Evolutionary conservation across 768 basidiomycete genomes (phyloP), one percentile per base, ranked within the genome.

Genomic region (Naganishia friedmannii): DNA sequence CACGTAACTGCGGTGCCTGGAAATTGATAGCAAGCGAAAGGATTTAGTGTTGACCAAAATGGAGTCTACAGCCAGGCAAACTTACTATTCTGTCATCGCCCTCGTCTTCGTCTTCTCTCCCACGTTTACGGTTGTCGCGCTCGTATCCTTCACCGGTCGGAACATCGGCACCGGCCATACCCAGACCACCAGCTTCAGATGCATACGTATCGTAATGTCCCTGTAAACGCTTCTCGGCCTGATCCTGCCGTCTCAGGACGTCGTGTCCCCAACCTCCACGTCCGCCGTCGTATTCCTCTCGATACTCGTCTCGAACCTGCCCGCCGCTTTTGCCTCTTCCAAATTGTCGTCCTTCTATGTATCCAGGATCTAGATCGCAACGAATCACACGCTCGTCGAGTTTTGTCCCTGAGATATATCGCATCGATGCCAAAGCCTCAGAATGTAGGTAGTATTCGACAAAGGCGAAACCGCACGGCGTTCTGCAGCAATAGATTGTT

Each of bases 301-400:
- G 84, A 79, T 96, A 96, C 78, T 99, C 96, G 78, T 99, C 96
- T 74, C 95, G 86, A 65, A 85, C 90, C 84, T 96, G 94, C 2
- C 96, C 96, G 37, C 96, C 96, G 73, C 92, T 94, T 82, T 94
- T 97, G 31, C 96, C 96, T 71, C 96, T 85, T 34, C 96, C 96
- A 73, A 97, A 99, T 82, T 99, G 96, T 72, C 96, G 85, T 17
- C 95, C 95, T 78, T 99, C 96, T 77, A 88, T 88, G 82, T 97
- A 99, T 7, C 96, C 96, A 31, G 93, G 85, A 83, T 99, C 96
- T 77, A 99, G 84, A 83, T 99, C 96, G 77, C 94, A 97, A 56
- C 96, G 90, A 73, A 99, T 95, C 75, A 99, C 92, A 39, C 96
- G 90, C 82, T 99, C 96, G 82, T 99, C 96, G 26, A 99, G 88